These are phyloP conservation scores for Lichtheimia ornata DNA, from an alignment of 371 early-diverging fungal genomes.

Conservation along the genomic window DNA sequence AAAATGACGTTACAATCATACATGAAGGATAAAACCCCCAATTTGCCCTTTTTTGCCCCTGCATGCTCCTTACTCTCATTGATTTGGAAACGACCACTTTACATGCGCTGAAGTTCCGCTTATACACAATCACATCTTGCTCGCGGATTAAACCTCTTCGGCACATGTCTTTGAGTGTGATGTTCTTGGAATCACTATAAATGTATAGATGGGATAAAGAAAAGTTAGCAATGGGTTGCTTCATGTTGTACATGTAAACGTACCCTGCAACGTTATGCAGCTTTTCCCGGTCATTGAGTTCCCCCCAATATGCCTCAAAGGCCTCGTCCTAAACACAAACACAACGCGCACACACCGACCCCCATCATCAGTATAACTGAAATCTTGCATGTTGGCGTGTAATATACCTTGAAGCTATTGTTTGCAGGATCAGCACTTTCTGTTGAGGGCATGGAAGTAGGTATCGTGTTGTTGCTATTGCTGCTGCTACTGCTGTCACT, in stretches of 20 bases:
- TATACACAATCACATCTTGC: conserved; percentile 49
- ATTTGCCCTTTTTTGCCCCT: conserved; percentile 3
- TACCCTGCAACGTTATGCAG: conserved; percentile 54
- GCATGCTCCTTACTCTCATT: conserved; percentile 39
- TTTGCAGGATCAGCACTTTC: background rate
- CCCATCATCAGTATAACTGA: background rate
- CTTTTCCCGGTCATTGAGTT: conserved; percentile 44
- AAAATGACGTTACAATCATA: background rate
- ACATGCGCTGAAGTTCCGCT: conserved; percentile 54
- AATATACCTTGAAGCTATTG: background rate
- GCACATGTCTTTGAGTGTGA: conserved; percentile 56
- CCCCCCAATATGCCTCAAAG: conserved; percentile 45
- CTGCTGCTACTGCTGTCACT: conserved; percentile 9
- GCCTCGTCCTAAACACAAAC: conserved; percentile 29
- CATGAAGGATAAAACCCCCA: background rate
- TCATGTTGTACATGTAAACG: conserved; percentile 2
- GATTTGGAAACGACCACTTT: conserved; percentile 50
- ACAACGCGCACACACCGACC: background rate
- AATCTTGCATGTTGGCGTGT: background rate
- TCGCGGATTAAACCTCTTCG: conserved; percentile 50
- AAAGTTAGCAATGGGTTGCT: background rate
- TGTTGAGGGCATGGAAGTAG: background rate
- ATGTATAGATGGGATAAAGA: conserved; percentile 2
- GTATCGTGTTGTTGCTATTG: conserved; percentile 9
- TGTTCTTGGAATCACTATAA: conserved; percentile 47